Conservation (phyloP, 768 basidiomycete species). For the Mycena venus region DNA sequence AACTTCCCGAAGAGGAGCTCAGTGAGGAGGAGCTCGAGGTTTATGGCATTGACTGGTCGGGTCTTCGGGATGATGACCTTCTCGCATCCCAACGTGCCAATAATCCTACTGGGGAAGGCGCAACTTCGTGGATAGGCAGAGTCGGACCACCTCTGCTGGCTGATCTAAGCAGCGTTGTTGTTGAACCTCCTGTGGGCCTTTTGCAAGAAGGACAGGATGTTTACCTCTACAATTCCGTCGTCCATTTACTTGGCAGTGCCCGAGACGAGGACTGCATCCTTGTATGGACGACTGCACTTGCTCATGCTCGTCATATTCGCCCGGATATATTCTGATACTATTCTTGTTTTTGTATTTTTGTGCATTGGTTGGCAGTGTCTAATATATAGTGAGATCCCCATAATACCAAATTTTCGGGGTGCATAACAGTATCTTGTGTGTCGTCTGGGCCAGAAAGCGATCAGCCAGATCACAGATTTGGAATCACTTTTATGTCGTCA, state of each 20-base stretch:
- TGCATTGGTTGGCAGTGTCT: no score
- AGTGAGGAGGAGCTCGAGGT: constrained; percentile 30
- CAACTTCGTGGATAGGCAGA: background rate
- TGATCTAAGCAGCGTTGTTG: constrained; percentile 3
- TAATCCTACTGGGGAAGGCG: no score
- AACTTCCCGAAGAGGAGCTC: constrained; percentile 21
- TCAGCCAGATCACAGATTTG: no score
- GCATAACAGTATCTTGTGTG: no score
- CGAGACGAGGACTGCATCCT: constrained; percentile 14
- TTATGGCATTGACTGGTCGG: constrained; percentile 32
- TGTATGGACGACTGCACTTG: background rate
- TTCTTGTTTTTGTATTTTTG: no score
- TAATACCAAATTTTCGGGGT: no score
- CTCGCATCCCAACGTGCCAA: background rate
- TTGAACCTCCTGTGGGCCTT: background rate
- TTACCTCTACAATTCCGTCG: no score
- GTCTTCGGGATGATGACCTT: constrained; percentile 14
- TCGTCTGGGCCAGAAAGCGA: no score
- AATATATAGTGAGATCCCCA: no score
- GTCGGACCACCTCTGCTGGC: background rate
- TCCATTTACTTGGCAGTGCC: constrained; percentile 1
- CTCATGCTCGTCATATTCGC: background rate
- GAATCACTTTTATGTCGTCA: no score
- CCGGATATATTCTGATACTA: background rate
- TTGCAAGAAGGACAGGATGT: no score